Evolutionary conservation across 495 filamentous ascomycete species (phyloP).

Genomic region (Penicillium argentinense): DNA sequence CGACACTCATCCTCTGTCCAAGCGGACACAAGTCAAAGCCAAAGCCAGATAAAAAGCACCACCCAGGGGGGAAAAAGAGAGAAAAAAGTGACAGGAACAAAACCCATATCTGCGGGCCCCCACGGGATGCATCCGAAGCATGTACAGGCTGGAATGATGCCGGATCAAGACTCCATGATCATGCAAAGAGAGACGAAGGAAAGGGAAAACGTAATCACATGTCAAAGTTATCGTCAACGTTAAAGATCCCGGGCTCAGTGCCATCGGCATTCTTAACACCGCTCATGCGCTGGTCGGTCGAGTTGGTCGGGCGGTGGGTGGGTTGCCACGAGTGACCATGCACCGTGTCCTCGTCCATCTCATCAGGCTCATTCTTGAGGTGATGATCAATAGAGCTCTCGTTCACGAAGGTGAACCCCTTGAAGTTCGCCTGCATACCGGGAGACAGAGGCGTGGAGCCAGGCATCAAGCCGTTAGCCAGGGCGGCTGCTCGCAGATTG

Average conservation of each 20-base stretch:
- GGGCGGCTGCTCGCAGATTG: slow-evolving; percentile 79
- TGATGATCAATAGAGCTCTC: slow-evolving; percentile 95
- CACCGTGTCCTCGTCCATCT: slow-evolving; percentile 71
- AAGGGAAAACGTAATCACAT: slow-evolving; percentile 48
- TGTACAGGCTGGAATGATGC: slow-evolving; percentile 39
- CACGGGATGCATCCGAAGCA: slow-evolving; percentile 30
- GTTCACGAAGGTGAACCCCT: slow-evolving; percentile 97
- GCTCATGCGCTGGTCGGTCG: slow-evolving; percentile 65
- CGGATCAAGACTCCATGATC: slow-evolving; percentile 46
- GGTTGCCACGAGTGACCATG: slow-evolving; percentile 51
- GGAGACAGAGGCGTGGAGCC: slow-evolving; percentile 89
- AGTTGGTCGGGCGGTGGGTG: slow-evolving; percentile 34
- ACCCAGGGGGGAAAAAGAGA: slow-evolving; percentile 1
- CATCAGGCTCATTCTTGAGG: slow-evolving; percentile 59
- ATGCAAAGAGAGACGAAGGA: slow-evolving; percentile 31
- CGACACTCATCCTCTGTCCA: slow-evolving; percentile 8
- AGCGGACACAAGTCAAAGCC: slow-evolving; percentile 12
- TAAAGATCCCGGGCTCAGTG: slow-evolving; percentile 69
- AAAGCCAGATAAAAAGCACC: neutral
- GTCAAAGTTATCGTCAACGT: slow-evolving; percentile 69
- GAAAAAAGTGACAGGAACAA: slow-evolving; percentile 20
- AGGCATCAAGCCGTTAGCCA: slow-evolving; percentile 72
- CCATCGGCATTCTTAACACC: slow-evolving; percentile 65
- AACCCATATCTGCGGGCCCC: slow-evolving; percentile 28
- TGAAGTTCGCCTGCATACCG: slow-evolving; percentile 96